Base-by-base conservation (phyloP, 805 yeast genomes). In the Saccharomycopsis fermentans region DNA sequence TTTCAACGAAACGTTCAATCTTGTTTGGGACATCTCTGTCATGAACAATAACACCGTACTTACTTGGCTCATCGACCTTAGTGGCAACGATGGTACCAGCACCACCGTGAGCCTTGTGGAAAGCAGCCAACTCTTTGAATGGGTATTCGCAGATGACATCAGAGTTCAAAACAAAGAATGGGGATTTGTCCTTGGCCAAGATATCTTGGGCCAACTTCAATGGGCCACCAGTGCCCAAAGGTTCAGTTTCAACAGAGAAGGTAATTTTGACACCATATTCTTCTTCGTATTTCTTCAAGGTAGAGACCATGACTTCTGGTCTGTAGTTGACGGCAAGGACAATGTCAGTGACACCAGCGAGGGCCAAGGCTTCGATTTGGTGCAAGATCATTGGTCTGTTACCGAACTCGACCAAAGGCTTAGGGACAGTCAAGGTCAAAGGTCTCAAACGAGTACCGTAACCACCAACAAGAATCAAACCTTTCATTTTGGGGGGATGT, bases 401-500 rank as follows among this genome's bases (percentile, higher is more conserved):
- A 74, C 88, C 99, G 70, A 94, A 94, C 78, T 92, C 98, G 65
- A 91, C 97, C 75, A 91, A 81, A 56, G 98, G 98, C 78, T 91
- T 91, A 74, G 98, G 98, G 65, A 86, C 81, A 60, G 97, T 90
- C 68, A 91, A 79, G 63, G 98, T 91, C 70, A 94, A 81, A 63
- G 99, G 99, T 83, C 99, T 91, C 80, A 94, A 87, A 80, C 99
- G 94, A 71, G 99, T 94, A 81, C 99, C 99, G 81, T 91, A 94
- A 76, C 99, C 99, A 73, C 99, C 99, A 69, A 92, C 98, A 74
- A 92, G 85, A 81, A 92, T 92, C 76, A 92, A 84, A 73, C 96
- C 97, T 81, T 90, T 90, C 97, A 90, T 90, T 65, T 47, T 73
- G 39, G 39, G 21, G 4, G 47, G 21, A 6, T 21, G 19, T 4